phyloP scores from a whole-genome alignment of 371 early-diverging fungal genomes.

The Mucor racemosus region DNA sequence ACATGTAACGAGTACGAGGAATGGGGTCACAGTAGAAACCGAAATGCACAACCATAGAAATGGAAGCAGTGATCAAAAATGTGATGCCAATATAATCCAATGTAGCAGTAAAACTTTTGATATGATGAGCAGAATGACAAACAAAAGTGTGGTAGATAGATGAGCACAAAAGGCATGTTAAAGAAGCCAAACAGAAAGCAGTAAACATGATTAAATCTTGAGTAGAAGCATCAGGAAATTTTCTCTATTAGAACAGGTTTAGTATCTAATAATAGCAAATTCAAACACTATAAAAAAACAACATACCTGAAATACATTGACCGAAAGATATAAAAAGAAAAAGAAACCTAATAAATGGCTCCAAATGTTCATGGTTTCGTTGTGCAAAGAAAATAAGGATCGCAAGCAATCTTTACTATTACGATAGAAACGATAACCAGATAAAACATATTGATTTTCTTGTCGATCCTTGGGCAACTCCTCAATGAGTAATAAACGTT shows the following conservation, averaged over 20 bases:
- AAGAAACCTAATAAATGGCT: constrained; percentile 71
- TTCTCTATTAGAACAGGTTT: constrained; percentile 22
- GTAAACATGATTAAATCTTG: constrained; percentile 53
- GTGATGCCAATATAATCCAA: constrained; percentile 70
- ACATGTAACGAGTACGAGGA: constrained; percentile 46
- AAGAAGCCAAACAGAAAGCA: constrained; percentile 57
- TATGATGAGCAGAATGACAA: constrained; percentile 55
- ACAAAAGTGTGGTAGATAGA: constrained; percentile 67
- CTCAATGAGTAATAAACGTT: constrained; percentile 61
- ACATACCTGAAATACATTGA: constrained; percentile 56
- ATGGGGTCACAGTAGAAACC: constrained; percentile 60
- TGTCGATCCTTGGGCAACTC: constrained; percentile 70
- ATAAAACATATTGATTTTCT: constrained; percentile 70
- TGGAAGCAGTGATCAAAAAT: constrained; percentile 63
- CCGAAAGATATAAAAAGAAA: constrained; percentile 57
- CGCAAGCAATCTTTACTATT: constrained; percentile 59
- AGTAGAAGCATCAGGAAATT: constrained; percentile 47
- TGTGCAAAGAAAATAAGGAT: constrained; percentile 70
- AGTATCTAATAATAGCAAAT: not conserved
- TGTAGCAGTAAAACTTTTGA: constrained; percentile 62
- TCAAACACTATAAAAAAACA: not conserved
- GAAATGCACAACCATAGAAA: constrained; percentile 58
- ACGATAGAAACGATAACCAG: constrained; percentile 68
- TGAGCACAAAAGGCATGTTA: constrained; percentile 62
- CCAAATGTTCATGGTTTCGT: constrained; percentile 79